Percentiles rank a stretch among this genome's conserved stretches.
Conservation (phyloP, 2,329 filamentous ascomycete genomes). For the Trichoderma afroharzianum region DNA sequence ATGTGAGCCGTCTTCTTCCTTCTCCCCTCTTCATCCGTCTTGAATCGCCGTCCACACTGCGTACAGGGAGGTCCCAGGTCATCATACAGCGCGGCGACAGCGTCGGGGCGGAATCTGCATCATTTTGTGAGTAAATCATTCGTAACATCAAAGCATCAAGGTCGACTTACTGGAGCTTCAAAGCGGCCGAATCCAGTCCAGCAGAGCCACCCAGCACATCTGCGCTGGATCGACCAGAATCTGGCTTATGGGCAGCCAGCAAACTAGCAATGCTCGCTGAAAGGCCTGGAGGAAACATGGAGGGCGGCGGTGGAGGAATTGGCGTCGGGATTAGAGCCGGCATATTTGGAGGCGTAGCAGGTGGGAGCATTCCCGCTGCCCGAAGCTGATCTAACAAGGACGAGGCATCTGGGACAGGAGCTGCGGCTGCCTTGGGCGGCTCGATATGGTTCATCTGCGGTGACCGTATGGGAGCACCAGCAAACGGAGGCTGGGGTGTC, state of each 20-base stretch:
- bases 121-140: slow-evolving; percentile 18
- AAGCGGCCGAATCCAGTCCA: slow-evolving; percentile 61
- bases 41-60: slow-evolving; percentile 87
- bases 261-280: slow-evolving; percentile 37
- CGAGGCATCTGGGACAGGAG: not conserved
- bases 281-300: slow-evolving; percentile 30
- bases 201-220: slow-evolving; percentile 50
- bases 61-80: slow-evolving; percentile 82
- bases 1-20: slow-evolving; percentile 87
- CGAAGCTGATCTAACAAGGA: slow-evolving; percentile 64
- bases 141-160: not conserved
- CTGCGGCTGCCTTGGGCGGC: slow-evolving; percentile 25
- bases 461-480: slow-evolving; percentile 43
- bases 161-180: slow-evolving; percentile 65
- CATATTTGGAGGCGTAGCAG: slow-evolving; percentile 38
- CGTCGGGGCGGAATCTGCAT: slow-evolving; percentile 65
- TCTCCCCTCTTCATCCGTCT: slow-evolving; percentile 69
- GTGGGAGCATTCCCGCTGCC: slow-evolving; percentile 61
- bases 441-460: slow-evolving; percentile 45
- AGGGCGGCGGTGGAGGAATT: slow-evolving; percentile 21
- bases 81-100: slow-evolving; percentile 74
- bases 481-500: slow-evolving; percentile 37
- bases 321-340: slow-evolving; percentile 32
- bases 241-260: slow-evolving; percentile 31
- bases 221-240: slow-evolving; percentile 23